These are phyloP conservation scores for Globisporangium apiculatum DNA, from an alignment of 352 stramenopile species.

Conservation along the genomic window DNA sequence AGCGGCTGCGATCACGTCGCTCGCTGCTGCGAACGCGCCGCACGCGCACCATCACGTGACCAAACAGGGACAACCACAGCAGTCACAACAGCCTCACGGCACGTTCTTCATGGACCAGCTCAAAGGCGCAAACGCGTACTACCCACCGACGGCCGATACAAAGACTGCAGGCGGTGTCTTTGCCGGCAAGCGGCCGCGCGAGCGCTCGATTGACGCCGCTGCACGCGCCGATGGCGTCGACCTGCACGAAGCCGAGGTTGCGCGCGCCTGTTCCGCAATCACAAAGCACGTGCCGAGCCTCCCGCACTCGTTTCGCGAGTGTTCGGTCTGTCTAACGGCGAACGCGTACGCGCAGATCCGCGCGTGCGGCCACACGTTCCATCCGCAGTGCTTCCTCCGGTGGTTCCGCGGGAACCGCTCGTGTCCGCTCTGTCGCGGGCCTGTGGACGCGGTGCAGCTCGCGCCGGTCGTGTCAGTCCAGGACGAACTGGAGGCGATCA, in stretches of 20 bases:
- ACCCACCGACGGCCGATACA: conserved; percentile 5
- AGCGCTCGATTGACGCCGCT: conserved; percentile 7
- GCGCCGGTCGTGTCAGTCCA: conserved; percentile 37
- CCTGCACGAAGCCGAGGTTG: conserved; percentile 58
- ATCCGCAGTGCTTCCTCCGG: conserved; percentile 67
- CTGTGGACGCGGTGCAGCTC: conserved; percentile 53
- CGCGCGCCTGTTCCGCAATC: conserved; percentile 45
- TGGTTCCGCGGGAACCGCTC: conserved; percentile 73
- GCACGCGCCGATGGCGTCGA: conserved; percentile 31
- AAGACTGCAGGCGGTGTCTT: conserved; percentile 5
- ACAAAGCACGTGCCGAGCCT: conserved; percentile 31
- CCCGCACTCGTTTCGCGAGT: conserved; percentile 58
- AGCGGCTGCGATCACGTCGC: conserved; percentile 24
- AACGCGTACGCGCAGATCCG: conserved; percentile 70
- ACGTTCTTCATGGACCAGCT: conserved; percentile 15
- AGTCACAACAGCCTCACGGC: background rate
- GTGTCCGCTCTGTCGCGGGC: conserved; percentile 62
- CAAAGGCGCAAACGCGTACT: conserved; percentile 10
- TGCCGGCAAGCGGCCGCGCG: conserved; percentile 12
- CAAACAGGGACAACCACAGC: background rate
- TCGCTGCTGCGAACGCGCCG: conserved; percentile 9
- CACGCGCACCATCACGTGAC: conserved; percentile 1
- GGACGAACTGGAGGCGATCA: conserved; percentile 69
- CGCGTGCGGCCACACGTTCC: conserved; percentile 70
- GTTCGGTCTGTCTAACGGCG: conserved; percentile 61